A percentile compares a stretch with the other conserved stretches of the same genome.
Evolutionary conservation across 768 basidiomycete genomes (phyloP).

Genomic region (Agaricus bisporus): DNA sequence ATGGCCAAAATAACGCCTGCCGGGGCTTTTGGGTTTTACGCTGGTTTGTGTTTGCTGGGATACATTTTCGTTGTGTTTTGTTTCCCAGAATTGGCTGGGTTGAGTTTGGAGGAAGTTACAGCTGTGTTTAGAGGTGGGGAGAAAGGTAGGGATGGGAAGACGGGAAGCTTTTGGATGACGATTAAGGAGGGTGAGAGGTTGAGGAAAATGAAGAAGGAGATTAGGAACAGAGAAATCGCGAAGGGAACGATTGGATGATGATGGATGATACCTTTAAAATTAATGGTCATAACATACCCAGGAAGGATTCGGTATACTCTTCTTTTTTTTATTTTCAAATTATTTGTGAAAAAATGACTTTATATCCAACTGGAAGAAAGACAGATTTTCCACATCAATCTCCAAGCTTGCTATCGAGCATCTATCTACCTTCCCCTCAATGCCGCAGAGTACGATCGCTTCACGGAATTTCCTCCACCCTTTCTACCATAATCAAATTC

Average conservation of each 20-base stretch:
- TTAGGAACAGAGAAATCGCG: constrained; percentile 27
- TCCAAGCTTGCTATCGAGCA: not conserved
- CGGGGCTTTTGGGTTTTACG: constrained; percentile 75
- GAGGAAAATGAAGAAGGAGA: constrained; percentile 37
- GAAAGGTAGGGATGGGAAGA: constrained; percentile 43
- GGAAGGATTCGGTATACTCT: too few relatives aligned
- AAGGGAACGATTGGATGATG: not conserved
- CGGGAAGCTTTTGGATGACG: constrained; percentile 46
- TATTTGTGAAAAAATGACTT: too few relatives aligned
- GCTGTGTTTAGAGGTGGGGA: constrained; percentile 51
- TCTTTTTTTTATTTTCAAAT: too few relatives aligned
- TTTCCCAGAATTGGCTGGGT: constrained; percentile 78
- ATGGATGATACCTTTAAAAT: not conserved
- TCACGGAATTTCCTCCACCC: not conserved
- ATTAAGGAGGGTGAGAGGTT: constrained; percentile 50
- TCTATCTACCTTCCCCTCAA: not conserved
- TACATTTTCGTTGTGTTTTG: constrained; percentile 63
- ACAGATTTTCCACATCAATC: too few relatives aligned
- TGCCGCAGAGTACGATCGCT: constrained; percentile 6
- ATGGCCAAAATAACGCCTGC: constrained; percentile 70
- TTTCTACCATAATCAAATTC: not conserved
- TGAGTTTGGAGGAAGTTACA: constrained; percentile 63
- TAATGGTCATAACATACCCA: too few relatives aligned
- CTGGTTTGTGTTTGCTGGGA: constrained; percentile 62
- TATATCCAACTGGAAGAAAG: too few relatives aligned